phyloP scores from a whole-genome alignment of 1,284 basidiomycete species.

The Sporisorium sorghi region DNA sequence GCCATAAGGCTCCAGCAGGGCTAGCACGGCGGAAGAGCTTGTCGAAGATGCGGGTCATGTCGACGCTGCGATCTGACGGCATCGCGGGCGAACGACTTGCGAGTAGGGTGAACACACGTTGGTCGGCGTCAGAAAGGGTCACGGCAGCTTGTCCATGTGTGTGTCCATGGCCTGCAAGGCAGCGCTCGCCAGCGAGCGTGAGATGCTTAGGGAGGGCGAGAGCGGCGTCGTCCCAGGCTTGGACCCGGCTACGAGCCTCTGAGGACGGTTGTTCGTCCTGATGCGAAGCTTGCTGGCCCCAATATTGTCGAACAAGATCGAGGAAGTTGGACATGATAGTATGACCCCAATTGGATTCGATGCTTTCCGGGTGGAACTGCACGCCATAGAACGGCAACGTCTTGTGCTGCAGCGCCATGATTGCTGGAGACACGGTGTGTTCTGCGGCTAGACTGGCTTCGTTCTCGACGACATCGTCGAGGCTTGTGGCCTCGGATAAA shows the following conservation, averaged over 20 bases:
- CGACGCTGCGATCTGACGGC: conserved; percentile 32
- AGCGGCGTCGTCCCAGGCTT: conserved; percentile 17
- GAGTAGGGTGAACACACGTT: conserved; percentile 9
- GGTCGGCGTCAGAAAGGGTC: too few species aligned
- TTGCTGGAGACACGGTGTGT: conserved; percentile 20
- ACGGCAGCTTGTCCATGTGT: neutral
- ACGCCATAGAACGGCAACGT: conserved; percentile 83
- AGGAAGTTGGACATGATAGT: conserved; percentile 63
- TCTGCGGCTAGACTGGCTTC: conserved; percentile 2
- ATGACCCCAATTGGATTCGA: conserved; percentile 55
- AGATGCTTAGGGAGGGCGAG: conserved; percentile 26
- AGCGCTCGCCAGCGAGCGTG: conserved; percentile 32
- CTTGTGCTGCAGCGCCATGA: conserved; percentile 64
- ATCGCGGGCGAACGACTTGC: conserved; percentile 16
- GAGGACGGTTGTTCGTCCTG: neutral
- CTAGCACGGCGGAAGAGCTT: conserved; percentile 59
- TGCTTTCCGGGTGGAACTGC: conserved; percentile 87
- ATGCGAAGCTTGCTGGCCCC: conserved; percentile 24
- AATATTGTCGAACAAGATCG: conserved; percentile 38
- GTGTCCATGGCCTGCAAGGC: conserved; percentile 19
- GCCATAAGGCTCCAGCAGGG: conserved; percentile 71
- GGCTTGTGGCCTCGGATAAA: conserved; percentile 28
- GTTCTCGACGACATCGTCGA: conserved; percentile 14
- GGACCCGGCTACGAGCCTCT: conserved; percentile 17
- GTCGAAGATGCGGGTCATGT: conserved; percentile 70